Evolutionary conservation across 495 filamentous ascomycete genomes (phyloP), one percentile per base, ranked within the genome.

Genomic region (Geoglossum glabrum): DNA sequence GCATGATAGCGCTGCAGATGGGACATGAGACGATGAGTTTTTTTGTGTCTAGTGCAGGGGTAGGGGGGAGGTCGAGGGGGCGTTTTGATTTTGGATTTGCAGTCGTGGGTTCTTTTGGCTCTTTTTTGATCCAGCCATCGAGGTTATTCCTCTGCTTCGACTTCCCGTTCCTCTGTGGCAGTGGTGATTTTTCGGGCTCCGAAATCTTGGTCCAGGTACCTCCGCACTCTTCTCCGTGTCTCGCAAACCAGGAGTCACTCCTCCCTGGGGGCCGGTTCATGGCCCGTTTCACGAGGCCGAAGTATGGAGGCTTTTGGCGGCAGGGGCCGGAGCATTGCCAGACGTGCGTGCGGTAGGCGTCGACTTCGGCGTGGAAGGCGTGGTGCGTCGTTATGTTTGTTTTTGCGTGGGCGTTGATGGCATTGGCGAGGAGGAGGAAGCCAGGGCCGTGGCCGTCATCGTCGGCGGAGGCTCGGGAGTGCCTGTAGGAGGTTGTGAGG

Each of bases 101-200:
- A 13, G 36, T 8, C 5, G 36, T 15, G n/a, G 46, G 43, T 30
- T 61, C 43, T 59, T 50, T 56, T 54, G 54, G 47, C 23, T 21
- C 36, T 30, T 38, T 49, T 15, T 21, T 21, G 11, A 66, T 60
- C 67, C 67, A 69, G 7, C 50, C 45, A 60, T 69, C 65, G 34
- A 69, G 56, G 58, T 68, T 69, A 47, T 68, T 69, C 60, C 65
- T 69, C 60, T 69, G 67, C 61, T 57, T 61, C 58, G 64, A 64
- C 55, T 55, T 62, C 52, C 62, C 65, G 60, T 67, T 23, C 17
- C 54, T 63, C 36, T 61, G 59, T 2, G 57, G 30, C 54, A 67
- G 66, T 59, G 62, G 60, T 57, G 67, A 68, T 28, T 63, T 36
- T 50, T 63, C 63, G 8, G 66, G 66, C 57, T 68, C 67, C 19